Percentiles rank a stretch among this genome's conserved stretches.
Evolutionary conservation across 2,329 filamentous ascomycete genomes (phyloP).

Genomic region (Lachnellula willkommii): DNA sequence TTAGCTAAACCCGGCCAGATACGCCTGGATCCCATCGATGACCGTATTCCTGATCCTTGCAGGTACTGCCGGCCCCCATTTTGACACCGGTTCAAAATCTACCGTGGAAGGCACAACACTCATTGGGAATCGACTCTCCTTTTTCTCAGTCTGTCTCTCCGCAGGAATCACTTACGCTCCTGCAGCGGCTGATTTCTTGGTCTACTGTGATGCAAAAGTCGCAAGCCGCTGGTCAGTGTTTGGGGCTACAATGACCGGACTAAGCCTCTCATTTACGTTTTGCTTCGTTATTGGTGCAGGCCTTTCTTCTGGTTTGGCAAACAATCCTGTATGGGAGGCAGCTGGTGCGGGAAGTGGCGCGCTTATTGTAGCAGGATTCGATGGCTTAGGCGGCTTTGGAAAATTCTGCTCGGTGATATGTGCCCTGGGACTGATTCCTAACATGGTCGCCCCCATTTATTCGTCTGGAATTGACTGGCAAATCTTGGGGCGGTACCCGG

Average conservation of each 20-base stretch:
- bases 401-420: conserved; percentile 62
- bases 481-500: conserved; percentile 54
- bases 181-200: conserved; percentile 61
- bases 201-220: conserved; percentile 54
- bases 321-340: conserved; percentile 51
- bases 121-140: conserved; percentile 56
- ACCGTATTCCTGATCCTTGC: conserved; percentile 56
- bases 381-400: conserved; percentile 55
- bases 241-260: conserved; percentile 49
- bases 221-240: conserved; percentile 45
- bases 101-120: conserved; percentile 47
- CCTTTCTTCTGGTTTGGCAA: conserved; percentile 51
- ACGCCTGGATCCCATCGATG: conserved; percentile 59
- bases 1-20: conserved; percentile 34
- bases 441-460: conserved; percentile 61
- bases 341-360: conserved; percentile 56
- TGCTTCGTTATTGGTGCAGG: conserved; percentile 58
- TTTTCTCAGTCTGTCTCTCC: conserved; percentile 64
- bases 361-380: conserved; percentile 58
- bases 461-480: conserved; percentile 63
- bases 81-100: conserved; percentile 49
- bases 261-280: conserved; percentile 54
- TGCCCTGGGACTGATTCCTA: conserved; percentile 59
- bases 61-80: conserved; percentile 55
- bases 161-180: conserved; percentile 59